A percentile compares a stretch with the other conserved stretches of the same genome.
These are phyloP conservation scores for Boeremia exigua DNA, from an alignment of 2,329 filamentous ascomycete genomes.

Conservation along the genomic window DNA sequence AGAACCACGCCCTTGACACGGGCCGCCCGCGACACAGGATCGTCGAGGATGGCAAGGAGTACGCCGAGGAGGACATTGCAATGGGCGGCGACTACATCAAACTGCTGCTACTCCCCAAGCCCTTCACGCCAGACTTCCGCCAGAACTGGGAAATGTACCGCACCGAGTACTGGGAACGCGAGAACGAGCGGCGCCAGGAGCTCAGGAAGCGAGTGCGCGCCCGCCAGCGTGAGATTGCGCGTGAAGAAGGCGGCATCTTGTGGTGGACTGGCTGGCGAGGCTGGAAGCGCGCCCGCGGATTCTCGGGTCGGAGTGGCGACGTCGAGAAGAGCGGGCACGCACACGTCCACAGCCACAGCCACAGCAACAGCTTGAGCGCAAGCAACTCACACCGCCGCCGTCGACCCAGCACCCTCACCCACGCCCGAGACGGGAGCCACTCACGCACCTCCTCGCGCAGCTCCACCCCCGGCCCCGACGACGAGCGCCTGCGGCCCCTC, in stretches of 20 bases:
- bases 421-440: constrained; percentile 33
- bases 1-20: constrained; percentile 33
- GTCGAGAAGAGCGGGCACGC: constrained; percentile 40
- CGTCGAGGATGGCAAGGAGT: constrained; percentile 65
- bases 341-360: constrained; percentile 2
- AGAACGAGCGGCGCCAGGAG: constrained; percentile 84
- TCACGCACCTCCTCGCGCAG: constrained; percentile 43
- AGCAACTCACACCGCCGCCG: constrained; percentile 30
- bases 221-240: constrained; percentile 71
- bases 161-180: constrained; percentile 93
- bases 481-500: constrained; percentile 25
- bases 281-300: constrained; percentile 49
- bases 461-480: constrained; percentile 41
- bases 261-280: constrained; percentile 84
- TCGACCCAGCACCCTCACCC: constrained; percentile 34
- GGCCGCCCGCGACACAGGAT: constrained; percentile 38
- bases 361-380: constrained; percentile 8
- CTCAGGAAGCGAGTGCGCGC: constrained; percentile 74
- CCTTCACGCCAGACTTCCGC: constrained; percentile 90
- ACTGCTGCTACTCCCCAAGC: constrained; percentile 87
- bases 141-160: constrained; percentile 98
- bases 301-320: constrained; percentile 32
- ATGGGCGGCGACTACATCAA: constrained; percentile 92
- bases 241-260: constrained; percentile 73
- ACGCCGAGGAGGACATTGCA: constrained; percentile 87